Conservation (phyloP, 1,284 basidiomycete species). For the Polyporus tsugae region DNA sequence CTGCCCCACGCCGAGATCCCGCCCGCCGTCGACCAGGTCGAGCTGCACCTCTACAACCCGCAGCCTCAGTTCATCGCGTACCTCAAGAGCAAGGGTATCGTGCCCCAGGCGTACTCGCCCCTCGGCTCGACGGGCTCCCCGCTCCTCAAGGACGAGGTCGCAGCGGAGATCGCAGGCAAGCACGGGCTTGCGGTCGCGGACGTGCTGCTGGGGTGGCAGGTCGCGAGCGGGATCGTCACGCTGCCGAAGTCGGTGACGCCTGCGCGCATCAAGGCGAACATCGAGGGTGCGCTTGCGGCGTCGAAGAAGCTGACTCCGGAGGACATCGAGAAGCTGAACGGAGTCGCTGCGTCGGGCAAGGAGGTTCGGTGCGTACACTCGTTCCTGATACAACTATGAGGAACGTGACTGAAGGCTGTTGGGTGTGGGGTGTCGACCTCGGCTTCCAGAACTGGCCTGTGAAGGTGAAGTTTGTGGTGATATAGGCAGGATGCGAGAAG, state of each 20-base stretch:
- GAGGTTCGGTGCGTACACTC: conserved; percentile 59
- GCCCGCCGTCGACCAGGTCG: conserved; percentile 67
- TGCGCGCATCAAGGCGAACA: conserved; percentile 76
- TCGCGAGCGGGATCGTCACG: conserved; percentile 70
- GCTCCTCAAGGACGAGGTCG: conserved; percentile 73
- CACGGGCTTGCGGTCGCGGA: conserved; percentile 67
- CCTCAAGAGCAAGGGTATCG: conserved; percentile 74
- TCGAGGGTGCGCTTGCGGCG: conserved; percentile 59
- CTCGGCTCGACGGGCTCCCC: conserved; percentile 80
- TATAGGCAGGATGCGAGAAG: too few relatives aligned
- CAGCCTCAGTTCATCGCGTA: conserved; percentile 77
- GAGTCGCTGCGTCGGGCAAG: conserved; percentile 74
- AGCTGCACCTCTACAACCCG: conserved; percentile 82
- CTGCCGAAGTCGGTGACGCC: conserved; percentile 84
- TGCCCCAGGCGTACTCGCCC: conserved; percentile 86
- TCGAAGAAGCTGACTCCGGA: conserved; percentile 59
- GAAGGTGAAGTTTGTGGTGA: too few relatives aligned
- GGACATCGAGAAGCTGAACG: conserved; percentile 72
- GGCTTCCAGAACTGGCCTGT: too few relatives aligned
- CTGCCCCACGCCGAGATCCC: conserved; percentile 56
- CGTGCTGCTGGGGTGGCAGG: conserved; percentile 74
- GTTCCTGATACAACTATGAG: background rate
- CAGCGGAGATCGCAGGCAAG: conserved; percentile 70
- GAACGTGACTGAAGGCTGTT: background rate
- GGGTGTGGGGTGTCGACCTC: too few relatives aligned